Percentiles rank a stretch among this genome's conserved stretches.
phyloP scores from a whole-genome alignment of 371 early-diverging fungal genomes.

The Rhizopus sp. region DNA sequence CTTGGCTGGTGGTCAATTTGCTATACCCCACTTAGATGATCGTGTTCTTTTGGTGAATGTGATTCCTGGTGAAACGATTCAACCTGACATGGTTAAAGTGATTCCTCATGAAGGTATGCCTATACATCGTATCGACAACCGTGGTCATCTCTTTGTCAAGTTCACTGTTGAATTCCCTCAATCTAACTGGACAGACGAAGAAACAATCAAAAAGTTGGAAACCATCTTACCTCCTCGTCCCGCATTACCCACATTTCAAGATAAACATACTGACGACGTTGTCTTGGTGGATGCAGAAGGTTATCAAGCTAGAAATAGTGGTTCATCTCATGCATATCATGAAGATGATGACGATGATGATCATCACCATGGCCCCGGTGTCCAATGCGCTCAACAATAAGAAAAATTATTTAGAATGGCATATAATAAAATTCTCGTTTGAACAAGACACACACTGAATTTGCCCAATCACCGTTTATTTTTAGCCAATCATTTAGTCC shows the following conservation, averaged over 20 bases:
- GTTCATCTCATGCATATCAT: conserved; percentile 48
- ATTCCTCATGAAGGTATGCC: conserved; percentile 93
- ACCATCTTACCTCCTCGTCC: conserved; percentile 66
- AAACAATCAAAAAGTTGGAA: conserved; percentile 65
- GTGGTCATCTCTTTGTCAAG: conserved; percentile 86
- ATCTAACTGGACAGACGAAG: conserved; percentile 71
- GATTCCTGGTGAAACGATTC: conserved; percentile 88
- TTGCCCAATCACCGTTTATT: not conserved
- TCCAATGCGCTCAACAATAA: conserved; percentile 97
- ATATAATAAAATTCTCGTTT: no score
- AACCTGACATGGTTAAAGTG: conserved; percentile 72
- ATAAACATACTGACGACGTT: conserved; percentile 68
- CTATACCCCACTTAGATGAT: conserved; percentile 87
- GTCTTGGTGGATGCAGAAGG: conserved; percentile 73
- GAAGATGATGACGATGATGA: conserved; percentile 72
- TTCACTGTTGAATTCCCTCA: conserved; percentile 91
- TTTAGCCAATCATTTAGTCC: conserved; percentile 1
- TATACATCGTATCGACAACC: conserved; percentile 83
- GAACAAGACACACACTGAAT: no score
- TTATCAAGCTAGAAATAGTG: conserved; percentile 54
- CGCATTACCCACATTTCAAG: conserved; percentile 41
- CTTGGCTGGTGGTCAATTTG: conserved; percentile 86
- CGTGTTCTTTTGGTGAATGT: conserved; percentile 80
- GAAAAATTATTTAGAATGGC: not conserved
- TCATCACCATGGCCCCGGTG: conserved; percentile 70